Conservation (phyloP, 78 protist species). For the Cavenderia fasciculata region DNA sequence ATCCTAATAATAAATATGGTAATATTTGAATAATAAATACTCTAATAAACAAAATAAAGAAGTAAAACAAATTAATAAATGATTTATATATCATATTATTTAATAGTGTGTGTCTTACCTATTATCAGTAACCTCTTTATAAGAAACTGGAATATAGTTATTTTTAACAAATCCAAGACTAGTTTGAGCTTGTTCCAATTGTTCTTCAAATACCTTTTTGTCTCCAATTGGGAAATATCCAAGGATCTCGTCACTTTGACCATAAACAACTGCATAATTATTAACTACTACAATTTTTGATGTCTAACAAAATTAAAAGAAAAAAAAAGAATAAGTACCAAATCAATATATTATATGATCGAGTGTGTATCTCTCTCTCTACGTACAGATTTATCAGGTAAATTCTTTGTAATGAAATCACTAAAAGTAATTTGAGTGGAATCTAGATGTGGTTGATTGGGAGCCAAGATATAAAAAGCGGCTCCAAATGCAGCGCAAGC, state of each 20-base stretch:
- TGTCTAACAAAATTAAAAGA: not conserved
- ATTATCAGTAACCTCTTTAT: conserved; percentile 14
- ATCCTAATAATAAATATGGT: conserved; percentile 38
- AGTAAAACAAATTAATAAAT: not conserved
- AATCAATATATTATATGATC: not conserved
- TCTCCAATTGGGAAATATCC: conserved; percentile 60
- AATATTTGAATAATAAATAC: not conserved
- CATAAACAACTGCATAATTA: not conserved
- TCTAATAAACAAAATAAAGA: not conserved
- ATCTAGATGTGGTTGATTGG: not conserved
- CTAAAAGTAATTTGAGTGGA: not conserved
- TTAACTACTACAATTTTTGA: conserved; percentile 15
- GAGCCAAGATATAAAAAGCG: not conserved
- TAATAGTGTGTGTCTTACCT: not conserved
- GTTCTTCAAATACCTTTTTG: conserved; percentile 64
- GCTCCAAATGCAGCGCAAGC: not conserved
- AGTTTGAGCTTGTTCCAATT: conserved; percentile 58
- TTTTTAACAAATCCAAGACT: conserved; percentile 17
- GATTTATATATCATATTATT: not conserved
- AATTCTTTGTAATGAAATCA: not conserved
- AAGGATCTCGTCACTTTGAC: not conserved
- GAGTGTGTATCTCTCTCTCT: too few species aligned
- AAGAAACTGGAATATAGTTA: conserved; percentile 22
- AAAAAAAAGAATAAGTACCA: not conserved
- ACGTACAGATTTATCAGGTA: conserved; percentile 16